These are phyloP conservation scores for Rauvolfia tetraphylla DNA, from an alignment of 257 asterid species.

Conservation along the genomic window DNA sequence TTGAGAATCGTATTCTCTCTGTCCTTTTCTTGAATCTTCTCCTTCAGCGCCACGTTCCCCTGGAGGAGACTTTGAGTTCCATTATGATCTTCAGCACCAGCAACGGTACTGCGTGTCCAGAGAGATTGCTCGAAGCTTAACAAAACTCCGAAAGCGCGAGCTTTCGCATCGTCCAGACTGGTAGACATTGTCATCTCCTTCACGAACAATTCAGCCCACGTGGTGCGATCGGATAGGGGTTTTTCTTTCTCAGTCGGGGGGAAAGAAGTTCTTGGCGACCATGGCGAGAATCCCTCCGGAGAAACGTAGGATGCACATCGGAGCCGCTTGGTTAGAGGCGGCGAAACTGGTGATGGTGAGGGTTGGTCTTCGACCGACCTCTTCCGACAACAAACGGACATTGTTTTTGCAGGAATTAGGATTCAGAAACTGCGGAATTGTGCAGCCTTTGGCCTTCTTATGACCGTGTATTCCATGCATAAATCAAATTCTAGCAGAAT, in stretches of 20 bases:
- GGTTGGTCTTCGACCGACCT: too few species aligned
- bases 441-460: too few species aligned
- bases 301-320: not conserved
- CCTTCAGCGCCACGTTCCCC: conserved; percentile 58
- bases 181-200: conserved; percentile 57
- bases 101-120: conserved; percentile 30
- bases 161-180: conserved; percentile 62
- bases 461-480: too few species aligned
- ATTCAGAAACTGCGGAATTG: too few species aligned
- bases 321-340: not conserved
- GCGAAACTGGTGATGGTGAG: not conserved
- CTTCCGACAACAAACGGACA: too few species aligned
- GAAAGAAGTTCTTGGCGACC: not conserved
- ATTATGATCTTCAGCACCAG: conserved; percentile 39
- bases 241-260: not conserved
- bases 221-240: conserved; percentile 47
- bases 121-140: conserved; percentile 58
- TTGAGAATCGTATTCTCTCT: conserved; percentile 55
- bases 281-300: not conserved
- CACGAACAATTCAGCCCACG: conserved; percentile 62
- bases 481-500: too few species aligned
- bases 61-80: too few species aligned
- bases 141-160: conserved; percentile 42
- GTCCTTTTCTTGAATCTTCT: conserved; percentile 42
- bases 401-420: too few species aligned